Base-by-base conservation (phyloP, 1,284 basidiomycete genomes). In the Lignosus rhinocerotis region DNA sequence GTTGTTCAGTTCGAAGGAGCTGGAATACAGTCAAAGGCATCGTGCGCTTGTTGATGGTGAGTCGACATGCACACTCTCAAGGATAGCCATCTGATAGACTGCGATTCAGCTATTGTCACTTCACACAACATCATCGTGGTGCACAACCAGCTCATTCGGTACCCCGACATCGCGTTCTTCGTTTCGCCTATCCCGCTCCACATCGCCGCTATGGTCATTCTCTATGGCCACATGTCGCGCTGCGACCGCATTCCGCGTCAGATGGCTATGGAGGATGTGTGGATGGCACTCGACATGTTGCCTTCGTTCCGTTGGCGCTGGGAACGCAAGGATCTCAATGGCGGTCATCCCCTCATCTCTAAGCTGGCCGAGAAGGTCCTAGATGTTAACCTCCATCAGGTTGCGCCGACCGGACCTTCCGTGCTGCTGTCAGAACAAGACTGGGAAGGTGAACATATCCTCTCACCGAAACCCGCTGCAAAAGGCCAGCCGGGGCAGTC, bases 271-370 rank as follows among this genome's bases (percentile, higher is more conserved):
- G 87, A 92, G 70, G 90, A 93, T 66, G 82, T 93, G 19, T 89
- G 87, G 84, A 83, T 90, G 72, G 91, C 90, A 39, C 82, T 93
- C 25, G 87, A 91, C 70, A 90, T 92, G 84, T 82, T 93, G 8
- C 90, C 90, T 4, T 85, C 86, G 41, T 88, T 92, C 80, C 85
- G 90, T 53, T 93, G 91, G 91, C 84, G 89, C 61, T 93, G 91
- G 90, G 88, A 92, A 67, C 82, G 90, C 48, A 91, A 87, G 70
- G 90, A 92, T 67, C 73, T 83, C 58, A 85, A 84, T 51, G 88
- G 87, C 44, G 86, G 84, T 2, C 90, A 92, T 66, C 90, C 90
- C n/a, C 80, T 91, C 53, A 90, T 92, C 57, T 84, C 87, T 16
- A 86, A 83, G 64, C 81, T 92, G 45, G 90, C 88, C 0, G 89